Base-by-base conservation (phyloP, 495 filamentous ascomycete species). In the Talaromyces nanjingensis region DNA sequence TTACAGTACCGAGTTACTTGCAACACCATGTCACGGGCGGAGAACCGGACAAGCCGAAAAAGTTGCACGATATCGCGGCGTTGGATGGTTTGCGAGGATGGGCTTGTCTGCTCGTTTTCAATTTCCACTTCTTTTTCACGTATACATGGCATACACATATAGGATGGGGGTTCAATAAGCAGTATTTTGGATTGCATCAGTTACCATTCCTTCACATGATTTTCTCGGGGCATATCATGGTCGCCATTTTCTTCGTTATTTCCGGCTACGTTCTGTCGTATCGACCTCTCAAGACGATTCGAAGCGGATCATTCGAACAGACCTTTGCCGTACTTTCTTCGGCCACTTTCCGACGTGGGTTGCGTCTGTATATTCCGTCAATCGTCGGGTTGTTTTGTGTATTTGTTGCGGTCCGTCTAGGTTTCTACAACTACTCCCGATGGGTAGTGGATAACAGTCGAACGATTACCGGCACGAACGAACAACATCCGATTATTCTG, bases 231-330 rank as follows among this genome's bases (percentile, higher is more conserved):
- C 82, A 84, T 59, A 84, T 88, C 57, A 88, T 89, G 87, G 87
- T 91, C 9, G 82, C 86, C 69, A 83, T 89, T 55, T 90, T 91
- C 77, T 90, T 89, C 73, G 84, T 89, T 63, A 85, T 91, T 52
- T 89, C 86, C 6, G 87, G 88, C 65, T 88, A 87, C 65, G 86
- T 86, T 1, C 76, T 90, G 8, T 86, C 86, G 14, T 83, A 85
- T 65, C 87, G 88, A 64, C 84, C 88, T 0, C 70, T 90, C 37
- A 82, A 82, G 64, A 73, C 77, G n/a, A 81, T 86, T 47, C 85
- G 84, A 59, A 75, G 73, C 31, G 79, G 81, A 42, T 75, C 82
- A 39, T 83, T 74, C 66, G 81, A 81, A 27, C 72, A 80, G 54
- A 77, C 79, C 3, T 78, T 79, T 60, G 75, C 73, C 34, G 69